A percentile compares a stretch with the other conserved stretches of the same genome.
These are phyloP conservation scores for Cryphonectria japonica DNA, from an alignment of 2,329 filamentous ascomycete genomes.

Conservation along the genomic window DNA sequence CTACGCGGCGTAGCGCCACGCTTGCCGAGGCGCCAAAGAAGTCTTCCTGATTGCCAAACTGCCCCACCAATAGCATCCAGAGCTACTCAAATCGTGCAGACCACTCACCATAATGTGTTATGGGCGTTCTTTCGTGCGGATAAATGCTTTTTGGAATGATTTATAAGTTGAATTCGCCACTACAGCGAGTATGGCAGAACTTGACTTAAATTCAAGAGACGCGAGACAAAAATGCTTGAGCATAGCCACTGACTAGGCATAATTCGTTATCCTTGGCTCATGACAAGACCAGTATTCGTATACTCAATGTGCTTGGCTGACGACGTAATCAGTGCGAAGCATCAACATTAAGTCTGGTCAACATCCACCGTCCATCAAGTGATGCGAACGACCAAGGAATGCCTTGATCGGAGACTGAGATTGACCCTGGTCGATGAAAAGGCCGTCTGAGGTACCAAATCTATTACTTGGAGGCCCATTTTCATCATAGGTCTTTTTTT, in stretches of 20 bases:
- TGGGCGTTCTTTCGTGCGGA: background rate
- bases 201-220: background rate
- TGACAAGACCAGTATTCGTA: background rate
- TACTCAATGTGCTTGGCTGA: background rate
- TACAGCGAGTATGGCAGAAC: background rate
- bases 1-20: background rate
- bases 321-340: background rate
- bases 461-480: background rate
- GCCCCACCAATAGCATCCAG: background rate
- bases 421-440: background rate
- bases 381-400: background rate
- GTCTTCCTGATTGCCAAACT: background rate
- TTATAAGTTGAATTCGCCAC: background rate
- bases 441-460: background rate
- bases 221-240: background rate
- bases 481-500: too few species aligned
- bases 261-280: background rate
- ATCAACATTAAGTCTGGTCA: background rate
- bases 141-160: background rate
- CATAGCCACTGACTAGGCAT: background rate
- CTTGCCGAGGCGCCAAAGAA: constrained; percentile 12
- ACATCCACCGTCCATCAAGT: background rate
- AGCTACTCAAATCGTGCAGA: background rate
- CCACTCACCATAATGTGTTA: background rate
- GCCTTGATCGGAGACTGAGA: background rate